phyloP scores from a whole-genome alignment of 805 yeast genomes.

The Metschnikowia noctiluminum region DNA sequence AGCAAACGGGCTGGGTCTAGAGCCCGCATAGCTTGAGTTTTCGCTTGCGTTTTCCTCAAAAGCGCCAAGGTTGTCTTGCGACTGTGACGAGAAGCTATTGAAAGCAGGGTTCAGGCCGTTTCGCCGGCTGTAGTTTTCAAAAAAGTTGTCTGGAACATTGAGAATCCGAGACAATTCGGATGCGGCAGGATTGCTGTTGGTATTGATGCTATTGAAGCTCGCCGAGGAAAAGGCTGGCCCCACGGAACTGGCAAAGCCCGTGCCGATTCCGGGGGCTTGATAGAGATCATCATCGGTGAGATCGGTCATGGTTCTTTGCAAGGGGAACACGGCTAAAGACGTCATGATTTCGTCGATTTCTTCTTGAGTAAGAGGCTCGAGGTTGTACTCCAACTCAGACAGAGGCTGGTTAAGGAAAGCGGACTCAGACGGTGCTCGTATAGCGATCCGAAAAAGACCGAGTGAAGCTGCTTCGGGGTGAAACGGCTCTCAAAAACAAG shows the following conservation, averaged over 20 bases:
- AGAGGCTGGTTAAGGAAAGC: neutral
- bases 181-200: conserved; percentile 12
- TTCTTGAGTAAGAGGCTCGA: conserved; percentile 2
- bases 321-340: conserved; percentile 48
- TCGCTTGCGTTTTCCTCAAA: conserved; percentile 13
- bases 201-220: conserved; percentile 11
- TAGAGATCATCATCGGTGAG: conserved; percentile 60
- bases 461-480: conserved; percentile 1
- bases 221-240: conserved; percentile 10
- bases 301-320: conserved; percentile 53
- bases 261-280: conserved; percentile 21
- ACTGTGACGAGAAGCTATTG: conserved; percentile 14
- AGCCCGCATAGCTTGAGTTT: neutral
- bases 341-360: conserved; percentile 34
- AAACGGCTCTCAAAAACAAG: neutral
- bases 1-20: conserved; percentile 29
- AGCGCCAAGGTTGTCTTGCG: conserved; percentile 5
- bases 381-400: conserved; percentile 3
- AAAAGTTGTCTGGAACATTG: conserved; percentile 31
- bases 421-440: neutral
- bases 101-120: conserved; percentile 15
- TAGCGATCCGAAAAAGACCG: conserved; percentile 1
- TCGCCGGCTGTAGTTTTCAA: conserved; percentile 23
- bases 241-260: conserved; percentile 3
- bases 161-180: conserved; percentile 27